Evolutionary conservation across 2,329 filamentous ascomycete species (phyloP).

Genomic region (Camptophora hylomeconis): DNA sequence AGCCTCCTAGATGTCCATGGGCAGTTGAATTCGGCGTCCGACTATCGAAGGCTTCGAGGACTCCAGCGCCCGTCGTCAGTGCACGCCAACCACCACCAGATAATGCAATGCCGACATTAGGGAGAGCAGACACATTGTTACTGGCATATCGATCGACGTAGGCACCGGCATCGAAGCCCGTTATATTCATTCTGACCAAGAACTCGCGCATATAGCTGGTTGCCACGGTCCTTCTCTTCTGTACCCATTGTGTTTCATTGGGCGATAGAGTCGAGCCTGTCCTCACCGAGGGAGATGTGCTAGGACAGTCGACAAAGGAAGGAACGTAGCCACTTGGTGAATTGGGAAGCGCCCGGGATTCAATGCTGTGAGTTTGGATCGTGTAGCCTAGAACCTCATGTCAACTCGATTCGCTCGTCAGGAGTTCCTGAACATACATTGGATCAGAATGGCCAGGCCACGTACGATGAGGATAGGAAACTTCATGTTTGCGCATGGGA

Average conservation of each 20-base stretch:
- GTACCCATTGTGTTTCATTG: slow-evolving; percentile 61
- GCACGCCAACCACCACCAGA: slow-evolving; percentile 78
- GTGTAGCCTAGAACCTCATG: no score
- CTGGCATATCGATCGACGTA: slow-evolving; percentile 53
- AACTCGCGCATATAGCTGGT: slow-evolving; percentile 61
- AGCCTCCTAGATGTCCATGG: slow-evolving; percentile 58
- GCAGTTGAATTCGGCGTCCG: slow-evolving; percentile 50
- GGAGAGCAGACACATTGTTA: slow-evolving; percentile 43
- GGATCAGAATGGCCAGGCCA: no score
- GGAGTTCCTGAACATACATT: no score
- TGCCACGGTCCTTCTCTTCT: slow-evolving; percentile 56
- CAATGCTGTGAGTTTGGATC: no score
- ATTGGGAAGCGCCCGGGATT: no score
- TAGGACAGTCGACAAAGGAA: slow-evolving; percentile 52
- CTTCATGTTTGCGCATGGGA: no score
- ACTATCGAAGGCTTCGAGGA: slow-evolving; percentile 62
- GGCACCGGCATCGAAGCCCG: slow-evolving; percentile 54
- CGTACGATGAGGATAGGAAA: no score
- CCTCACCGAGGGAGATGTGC: slow-evolving; percentile 53
- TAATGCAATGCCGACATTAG: slow-evolving; percentile 60
- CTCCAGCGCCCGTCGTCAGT: slow-evolving; percentile 67
- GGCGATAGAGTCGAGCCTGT: slow-evolving; percentile 47
- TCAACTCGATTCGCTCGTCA: no score
- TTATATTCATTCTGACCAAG: slow-evolving; percentile 56
- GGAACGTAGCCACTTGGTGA: slow-evolving; percentile 60